phyloP scores from a whole-genome alignment of 176 grass and related monocot species.

The Carex myosuroides region DNA sequence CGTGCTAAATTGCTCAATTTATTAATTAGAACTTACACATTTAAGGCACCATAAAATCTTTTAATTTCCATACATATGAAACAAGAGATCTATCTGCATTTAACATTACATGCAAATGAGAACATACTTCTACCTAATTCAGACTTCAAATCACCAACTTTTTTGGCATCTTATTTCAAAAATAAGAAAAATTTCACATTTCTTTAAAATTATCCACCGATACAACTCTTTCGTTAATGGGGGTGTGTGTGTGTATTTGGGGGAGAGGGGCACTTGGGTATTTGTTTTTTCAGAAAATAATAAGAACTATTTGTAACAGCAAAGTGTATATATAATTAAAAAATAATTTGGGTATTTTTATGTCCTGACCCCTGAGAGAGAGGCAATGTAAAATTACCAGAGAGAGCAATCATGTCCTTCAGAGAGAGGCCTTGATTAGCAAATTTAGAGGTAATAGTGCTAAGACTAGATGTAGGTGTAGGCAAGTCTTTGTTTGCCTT shows the following conservation, averaged over 20 bases:
- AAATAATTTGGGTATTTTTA: not conserved
- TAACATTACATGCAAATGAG: not conserved
- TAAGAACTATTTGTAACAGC: too few species aligned
- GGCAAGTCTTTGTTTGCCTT: slow-evolving; percentile 36
- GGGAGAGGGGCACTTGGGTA: too few species aligned
- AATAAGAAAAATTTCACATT: too few species aligned
- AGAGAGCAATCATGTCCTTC: slow-evolving; percentile 43
- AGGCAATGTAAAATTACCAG: slow-evolving; percentile 35
- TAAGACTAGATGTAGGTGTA: not conserved
- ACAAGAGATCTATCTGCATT: not conserved
- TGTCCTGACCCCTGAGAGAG: not conserved
- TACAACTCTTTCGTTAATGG: too few species aligned
- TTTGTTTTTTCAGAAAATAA: too few species aligned
- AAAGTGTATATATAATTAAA: not conserved
- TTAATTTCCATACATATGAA: not conserved
- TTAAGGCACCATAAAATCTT: not conserved
- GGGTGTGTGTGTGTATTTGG: too few species aligned
- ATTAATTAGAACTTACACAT: not conserved
- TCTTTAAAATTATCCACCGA: too few species aligned
- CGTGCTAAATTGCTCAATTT: not conserved
- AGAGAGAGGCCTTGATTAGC: slow-evolving; percentile 25
- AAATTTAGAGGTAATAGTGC: slow-evolving; percentile 29
- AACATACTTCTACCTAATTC: not conserved
- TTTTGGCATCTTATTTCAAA: not conserved
- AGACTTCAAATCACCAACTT: not conserved